Conservation (phyloP, 1,139 yeast genomes). For the Hyphopichia buzzinii region DNA sequence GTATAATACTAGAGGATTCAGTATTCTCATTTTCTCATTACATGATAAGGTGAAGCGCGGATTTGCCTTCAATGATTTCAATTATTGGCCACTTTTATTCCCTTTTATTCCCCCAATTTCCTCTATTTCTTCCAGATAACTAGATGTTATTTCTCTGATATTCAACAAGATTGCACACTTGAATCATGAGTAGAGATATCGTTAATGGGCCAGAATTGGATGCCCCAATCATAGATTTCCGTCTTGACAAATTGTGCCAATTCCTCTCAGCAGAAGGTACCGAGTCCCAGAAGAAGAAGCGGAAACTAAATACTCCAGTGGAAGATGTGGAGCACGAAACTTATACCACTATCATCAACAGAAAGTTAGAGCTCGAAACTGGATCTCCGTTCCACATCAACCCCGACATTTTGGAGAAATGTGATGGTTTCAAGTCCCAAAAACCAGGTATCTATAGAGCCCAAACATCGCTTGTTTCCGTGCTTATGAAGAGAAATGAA, state of each 20-base stretch:
- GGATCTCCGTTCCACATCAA: not conserved
- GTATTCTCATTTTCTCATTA: too few relatives aligned
- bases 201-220: not conserved
- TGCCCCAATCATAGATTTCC: not conserved
- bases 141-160: too few relatives aligned
- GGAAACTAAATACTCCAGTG: too few relatives aligned
- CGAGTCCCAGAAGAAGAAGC: not conserved
- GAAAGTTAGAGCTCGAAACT: not conserved
- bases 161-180: too few relatives aligned
- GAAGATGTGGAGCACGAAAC: too few relatives aligned
- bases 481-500: not conserved
- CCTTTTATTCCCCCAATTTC: too few relatives aligned
- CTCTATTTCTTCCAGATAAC: too few relatives aligned
- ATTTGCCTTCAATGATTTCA: too few relatives aligned
- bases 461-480: not conserved
- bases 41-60: too few relatives aligned
- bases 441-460: not conserved
- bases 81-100: too few relatives aligned
- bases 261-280: not conserved
- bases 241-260: not conserved
- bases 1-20: too few relatives aligned
- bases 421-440: not conserved
- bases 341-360: conserved; percentile 1
- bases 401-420: not conserved
- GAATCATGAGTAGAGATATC: not conserved